Evolutionary conservation across 2,329 filamentous ascomycete species (phyloP), one percentile per base, ranked within the genome.

Genomic region (Kalmusia sp.): DNA sequence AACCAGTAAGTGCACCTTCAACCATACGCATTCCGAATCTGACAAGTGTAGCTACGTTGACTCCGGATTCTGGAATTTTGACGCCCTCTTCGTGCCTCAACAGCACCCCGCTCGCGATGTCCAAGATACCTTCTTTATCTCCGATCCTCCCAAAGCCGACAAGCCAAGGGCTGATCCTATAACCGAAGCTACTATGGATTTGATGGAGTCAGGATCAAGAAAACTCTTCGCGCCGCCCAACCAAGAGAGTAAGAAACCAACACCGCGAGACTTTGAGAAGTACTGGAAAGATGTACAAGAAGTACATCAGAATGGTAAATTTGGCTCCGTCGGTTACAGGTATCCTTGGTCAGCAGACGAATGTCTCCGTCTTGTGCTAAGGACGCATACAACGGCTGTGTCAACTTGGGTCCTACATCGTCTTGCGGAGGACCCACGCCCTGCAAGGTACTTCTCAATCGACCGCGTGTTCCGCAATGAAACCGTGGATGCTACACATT

Each of bases 11-110:
- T 58, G 3, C 34, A 12, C 21, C 25, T 6, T 22, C 19, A n/a
- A n/a, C n/a, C n/a, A n/a, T n/a, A 28, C 11, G 50, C 11, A 27
- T 4, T n/a, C 6, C 37, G 9, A 2, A 37, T 11, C 68, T 52
- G 39, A 47, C n/a, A 6, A 48, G 17, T 24, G 21, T 43, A 83
- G 81, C 74, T 97, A 88, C 73, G 93, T 98, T 58, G 95, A 99
- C 79, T 93, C 93, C 11, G 93, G 93, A 40, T 97, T 98, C 87
- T 99, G 95, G 92, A 98, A 98, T 78, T 98, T 98, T 76, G 93
- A 98, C 71, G 87, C 93, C 21, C 91, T 99, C 59, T 97, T 93
- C 76, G 93, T 98, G 48, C 93, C 93, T 25, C 95, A 96, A 79
- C 95, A 99, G 82, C 95, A 99, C 76, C 95, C 95, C 46, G 95